Evolutionary conservation across 306 rosid genomes (phyloP).

Genomic region (Senna siamea): DNA sequence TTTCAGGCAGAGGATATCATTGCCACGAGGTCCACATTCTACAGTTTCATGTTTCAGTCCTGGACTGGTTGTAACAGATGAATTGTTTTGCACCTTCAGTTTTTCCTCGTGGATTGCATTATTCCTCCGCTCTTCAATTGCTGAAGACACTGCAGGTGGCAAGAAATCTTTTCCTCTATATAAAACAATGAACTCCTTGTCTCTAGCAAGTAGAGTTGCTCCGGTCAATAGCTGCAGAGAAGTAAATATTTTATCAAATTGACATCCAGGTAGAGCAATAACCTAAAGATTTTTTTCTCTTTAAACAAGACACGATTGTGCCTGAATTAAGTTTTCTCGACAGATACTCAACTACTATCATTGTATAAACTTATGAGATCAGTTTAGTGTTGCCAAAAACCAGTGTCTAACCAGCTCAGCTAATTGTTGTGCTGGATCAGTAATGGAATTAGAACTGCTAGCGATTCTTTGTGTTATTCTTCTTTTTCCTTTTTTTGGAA

Average conservation of each 20-base stretch:
- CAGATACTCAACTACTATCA: neutral
- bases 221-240: constrained; percentile 81
- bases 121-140: constrained; percentile 78
- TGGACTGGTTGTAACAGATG: constrained; percentile 35
- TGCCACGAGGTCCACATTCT: constrained; percentile 44
- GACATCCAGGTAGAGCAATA: constrained; percentile 22
- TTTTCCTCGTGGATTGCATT: constrained; percentile 43
- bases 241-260: constrained; percentile 32
- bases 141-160: constrained; percentile 83
- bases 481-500: too few relatives aligned
- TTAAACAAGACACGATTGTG: constrained; percentile 24
- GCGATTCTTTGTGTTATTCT: too few relatives aligned
- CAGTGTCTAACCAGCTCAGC: too few relatives aligned
- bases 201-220: constrained; percentile 84
- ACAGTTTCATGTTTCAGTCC: constrained; percentile 37
- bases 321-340: constrained; percentile 5
- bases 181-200: constrained; percentile 72
- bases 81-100: constrained; percentile 40
- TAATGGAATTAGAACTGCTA: too few relatives aligned
- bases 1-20: constrained; percentile 40
- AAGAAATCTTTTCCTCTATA: constrained; percentile 94
- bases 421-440: too few relatives aligned
- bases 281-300: neutral
- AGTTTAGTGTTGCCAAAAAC: too few relatives aligned
- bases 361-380: too few relatives aligned